Evolutionary conservation across 441 rosid genomes (phyloP).

Genomic region (Arabidopsis lyrata): DNA sequence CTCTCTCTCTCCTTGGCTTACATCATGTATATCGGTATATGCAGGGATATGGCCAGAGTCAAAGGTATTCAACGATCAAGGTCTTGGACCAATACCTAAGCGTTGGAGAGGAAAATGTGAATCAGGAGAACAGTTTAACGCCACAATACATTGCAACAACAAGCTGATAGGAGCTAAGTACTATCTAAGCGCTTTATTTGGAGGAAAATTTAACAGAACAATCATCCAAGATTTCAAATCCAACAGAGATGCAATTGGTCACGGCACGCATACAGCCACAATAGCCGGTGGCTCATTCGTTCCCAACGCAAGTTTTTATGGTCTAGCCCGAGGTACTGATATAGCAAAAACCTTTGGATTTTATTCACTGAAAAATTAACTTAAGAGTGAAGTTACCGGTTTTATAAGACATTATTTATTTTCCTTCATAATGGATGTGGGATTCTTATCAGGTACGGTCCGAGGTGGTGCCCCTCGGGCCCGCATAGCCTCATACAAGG

Average conservation of each 20-base stretch:
- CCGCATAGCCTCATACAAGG: conserved; percentile 78
- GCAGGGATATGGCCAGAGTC: conserved; percentile 64
- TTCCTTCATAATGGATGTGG: not conserved
- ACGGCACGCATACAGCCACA: conserved; percentile 82
- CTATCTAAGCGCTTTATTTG: conserved; percentile 62
- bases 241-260: conserved; percentile 65
- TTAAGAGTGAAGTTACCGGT: conserved; percentile 5
- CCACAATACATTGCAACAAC: conserved; percentile 55
- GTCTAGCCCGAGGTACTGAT: conserved; percentile 62
- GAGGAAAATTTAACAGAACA: conserved; percentile 25
- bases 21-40: not conserved
- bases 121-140: conserved; percentile 63
- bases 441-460: conserved; percentile 48
- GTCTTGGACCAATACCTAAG: conserved; percentile 52
- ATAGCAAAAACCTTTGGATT: not conserved
- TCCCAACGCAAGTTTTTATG: conserved; percentile 49
- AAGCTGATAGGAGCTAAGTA: conserved; percentile 76
- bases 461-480: conserved; percentile 79
- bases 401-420: not conserved
- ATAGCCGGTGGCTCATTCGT: conserved; percentile 67
- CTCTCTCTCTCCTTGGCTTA: not conserved
- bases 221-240: conserved; percentile 29
- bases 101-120: conserved; percentile 70
- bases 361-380: not conserved
- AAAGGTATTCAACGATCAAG: conserved; percentile 56